Evolutionary conservation across 1,139 yeast species (phyloP), one percentile per base, ranked within the genome.

Genomic region (Diutina scorzettiae): DNA sequence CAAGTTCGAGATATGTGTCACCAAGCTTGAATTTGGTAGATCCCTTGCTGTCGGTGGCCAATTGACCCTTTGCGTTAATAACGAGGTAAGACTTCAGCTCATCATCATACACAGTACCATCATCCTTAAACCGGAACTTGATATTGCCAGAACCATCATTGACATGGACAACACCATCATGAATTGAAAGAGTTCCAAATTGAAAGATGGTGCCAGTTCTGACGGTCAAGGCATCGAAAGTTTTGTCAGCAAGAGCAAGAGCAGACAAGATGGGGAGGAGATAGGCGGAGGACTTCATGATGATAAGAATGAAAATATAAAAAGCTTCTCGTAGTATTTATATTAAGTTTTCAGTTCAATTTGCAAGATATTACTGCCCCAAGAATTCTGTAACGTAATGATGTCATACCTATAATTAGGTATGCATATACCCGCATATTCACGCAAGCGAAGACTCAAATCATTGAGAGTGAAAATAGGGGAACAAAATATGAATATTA

Each of bases 201-300:
- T 34, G 39, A 28, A 34, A 34, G 4, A 42, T 40, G n/a, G 60
- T 48, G 16, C 61, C 63, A 7, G 62, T 55, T 40, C 54, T 53
- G 33, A 57, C 53, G 19, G 54, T 47, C 30, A 57, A 40, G 23
- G 55, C 48, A 18, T 49, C 43, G 43, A 58, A 53, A 14, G 51
- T 44, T 39, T 48, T 48, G 20, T 56, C 56, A 27, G 62, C 61
- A 29, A 52, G 43, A 19, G 59, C 61, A 28, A 23, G 14, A 37
- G 54, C 43, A 41, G 62, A 49, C 43, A 50, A 46, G 37, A 56
- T 42, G 29, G 57, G 44, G 37, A 55, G 48, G 27, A 52, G n/a
- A 12, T 12, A 5, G n/a, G 5, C 5, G 20, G 27, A 8, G 16
- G 23, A 23, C 25, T 19, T 32, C 37, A 32, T 32, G n/a, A n/a